Evolutionary conservation across 768 basidiomycete species (phyloP), one percentile per base, ranked within the genome.

Genomic region (Pleurotus eryngii): DNA sequence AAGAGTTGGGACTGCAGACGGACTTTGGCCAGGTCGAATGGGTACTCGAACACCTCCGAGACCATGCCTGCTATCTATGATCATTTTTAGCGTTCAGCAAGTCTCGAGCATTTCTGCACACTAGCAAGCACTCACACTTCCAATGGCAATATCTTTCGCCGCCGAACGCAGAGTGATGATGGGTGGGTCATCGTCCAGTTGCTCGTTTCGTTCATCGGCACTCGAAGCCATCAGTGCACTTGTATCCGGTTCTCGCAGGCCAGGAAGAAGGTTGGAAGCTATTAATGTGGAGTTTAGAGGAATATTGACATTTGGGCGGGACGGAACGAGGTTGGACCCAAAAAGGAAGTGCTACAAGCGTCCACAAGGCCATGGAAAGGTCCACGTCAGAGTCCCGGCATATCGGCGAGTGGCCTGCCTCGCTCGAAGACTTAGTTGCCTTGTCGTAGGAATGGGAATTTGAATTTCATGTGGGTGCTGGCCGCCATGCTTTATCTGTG

Each of bases 21-120:
- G 58, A 97, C 95, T 75, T 97, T 98, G 56, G 93, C 89, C 37
- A 98, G 82, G 72, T 98, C 95, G 65, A 96, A 94, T 0, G 96
- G 96, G 68, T 97, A 93, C 74, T 96, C 95, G 60, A 97, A 87
- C 14, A 94, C 76, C 63, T 80, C 78, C 8, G 94, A 87, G 7
- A 82, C 76, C 77, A 96, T 93, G 22, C 95, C 95, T 56, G 95
- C 92, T 56, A 85, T 72, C 92, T 93, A 47, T 60, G 9, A n/a
- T 26, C 24, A n/a, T 26, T 30, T 20, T n/a, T 26, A 53, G 14
- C 30, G 22, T 24, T 7, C 49, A 50, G 12, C 27, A 50, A 37
- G 24, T 5, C 24, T 26, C 24, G 24, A 26, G 24, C 24, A 26
- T 26, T 26, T 17, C 30, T 14, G 48, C 27, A 57, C 55, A 38